Percentiles rank a stretch among this genome's conserved stretches.
phyloP scores from a whole-genome alignment of 116 monocot genomes.

The Phalaenopsis hybrid region DNA sequence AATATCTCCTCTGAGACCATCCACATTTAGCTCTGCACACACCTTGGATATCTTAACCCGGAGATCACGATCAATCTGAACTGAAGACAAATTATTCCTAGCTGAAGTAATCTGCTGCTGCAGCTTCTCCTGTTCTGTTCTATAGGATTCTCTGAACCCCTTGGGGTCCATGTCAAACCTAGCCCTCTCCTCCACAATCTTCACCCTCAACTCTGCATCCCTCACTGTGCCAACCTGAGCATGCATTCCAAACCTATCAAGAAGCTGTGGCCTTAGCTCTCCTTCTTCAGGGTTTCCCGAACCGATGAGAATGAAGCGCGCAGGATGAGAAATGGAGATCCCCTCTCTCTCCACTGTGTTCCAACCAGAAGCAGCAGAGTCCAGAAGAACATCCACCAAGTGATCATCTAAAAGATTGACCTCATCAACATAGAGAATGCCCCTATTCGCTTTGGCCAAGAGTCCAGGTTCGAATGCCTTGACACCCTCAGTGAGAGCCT shows the following conservation, averaged over 20 bases:
- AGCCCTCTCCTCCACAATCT: slow-evolving; percentile 94
- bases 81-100: slow-evolving; percentile 41
- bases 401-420: slow-evolving; percentile 99
- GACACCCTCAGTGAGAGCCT: slow-evolving; percentile 96
- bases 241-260: slow-evolving; percentile 98
- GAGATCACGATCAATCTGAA: slow-evolving; percentile 82
- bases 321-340: slow-evolving; percentile 96
- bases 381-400: slow-evolving; percentile 89
- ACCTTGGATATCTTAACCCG: slow-evolving; percentile 96
- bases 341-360: slow-evolving; percentile 99
- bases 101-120: slow-evolving; percentile 75
- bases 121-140: slow-evolving; percentile 83
- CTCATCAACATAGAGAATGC: slow-evolving; percentile 97
- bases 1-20: slow-evolving; percentile 97
- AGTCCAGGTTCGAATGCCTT: slow-evolving; percentile 99
- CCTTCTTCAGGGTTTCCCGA: slow-evolving; percentile 99
- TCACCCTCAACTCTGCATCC: slow-evolving; percentile 95
- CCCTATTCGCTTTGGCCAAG: slow-evolving; percentile 95
- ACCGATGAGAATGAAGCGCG: slow-evolving; percentile 95
- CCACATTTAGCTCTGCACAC: slow-evolving; percentile 94
- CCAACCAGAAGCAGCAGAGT: slow-evolving; percentile 98
- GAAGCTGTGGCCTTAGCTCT: slow-evolving; percentile 94
- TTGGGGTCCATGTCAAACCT: slow-evolving; percentile 80
- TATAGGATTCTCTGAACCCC: slow-evolving; percentile 74
- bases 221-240: slow-evolving; percentile 97